Base-by-base conservation (phyloP, 169 alveolate genomes). In the Plasmodium vinckei region DNA sequence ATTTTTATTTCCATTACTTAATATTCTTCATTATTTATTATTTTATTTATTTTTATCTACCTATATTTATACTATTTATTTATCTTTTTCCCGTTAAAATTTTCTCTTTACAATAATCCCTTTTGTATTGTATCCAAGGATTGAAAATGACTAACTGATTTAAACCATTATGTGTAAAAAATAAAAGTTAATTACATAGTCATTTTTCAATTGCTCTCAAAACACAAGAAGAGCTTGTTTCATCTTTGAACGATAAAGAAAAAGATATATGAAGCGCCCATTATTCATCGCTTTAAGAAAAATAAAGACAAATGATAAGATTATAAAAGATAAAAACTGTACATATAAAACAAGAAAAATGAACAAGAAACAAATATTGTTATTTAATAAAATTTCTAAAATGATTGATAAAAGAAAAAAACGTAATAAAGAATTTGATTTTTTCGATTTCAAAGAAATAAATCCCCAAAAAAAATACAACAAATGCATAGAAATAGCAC, bases 71-170 rank as follows among this genome's bases (percentile, higher is more conserved):
- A 10, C 13, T 33, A 60, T 10, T 64, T 25, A 10, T 39, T 39
- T 39, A 25, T 39, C 12, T 39, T 39, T 67, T 9, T 47, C 44
- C 10, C 25, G 7, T 67, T 60, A 5, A 9, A 7, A 17, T 44
- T 7, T 46, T 17, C 23, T 19, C 23, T 68, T 53, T 65, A 33
- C 42, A 33, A 33, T 57, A 17, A 21, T 51, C 7, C n/a, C 13
- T 63, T 63, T 27, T 10, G 4, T 39, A n/a, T 73, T 47, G 46
- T 61, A 54, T 23, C 57, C 5, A 9, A 61, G 49, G 63, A 44
- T 9, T 21, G 47, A 49, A 73, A 73, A 60, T 60, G 88, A 73
- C 9, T 33, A 25, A 54, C 15, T 60, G 68, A 19, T 68, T 25
- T 61, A 54, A 54, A 17, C 15, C 46, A 73, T 17, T 17, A 68